Percentiles rank a stretch among this genome's conserved stretches.
phyloP scores from a whole-genome alignment of 805 yeast genomes.

The Priceomyces melissophilus region DNA sequence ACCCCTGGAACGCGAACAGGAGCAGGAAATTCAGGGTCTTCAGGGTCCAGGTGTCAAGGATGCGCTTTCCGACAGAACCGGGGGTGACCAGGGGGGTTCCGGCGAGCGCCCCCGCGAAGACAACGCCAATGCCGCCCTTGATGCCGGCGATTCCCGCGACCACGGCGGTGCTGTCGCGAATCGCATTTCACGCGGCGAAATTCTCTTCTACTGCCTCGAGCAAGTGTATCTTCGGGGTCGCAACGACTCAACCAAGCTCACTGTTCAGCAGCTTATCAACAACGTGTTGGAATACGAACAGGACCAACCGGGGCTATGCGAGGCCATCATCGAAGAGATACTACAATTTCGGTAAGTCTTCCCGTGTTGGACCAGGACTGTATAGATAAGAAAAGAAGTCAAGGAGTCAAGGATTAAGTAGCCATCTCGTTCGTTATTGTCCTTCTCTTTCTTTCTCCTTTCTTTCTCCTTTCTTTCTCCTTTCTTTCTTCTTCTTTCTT shows the following conservation, averaged over 20 bases:
- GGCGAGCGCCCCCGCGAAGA: too few relatives aligned
- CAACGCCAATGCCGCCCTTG: not conserved
- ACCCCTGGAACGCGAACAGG: too few relatives aligned
- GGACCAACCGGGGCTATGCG: slow-evolving; percentile 59
- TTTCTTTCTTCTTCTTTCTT: not conserved
- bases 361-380: too few relatives aligned
- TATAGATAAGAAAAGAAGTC: too few relatives aligned
- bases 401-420: not conserved
- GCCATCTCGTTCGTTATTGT: too few relatives aligned
- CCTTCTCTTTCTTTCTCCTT: too few relatives aligned
- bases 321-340: slow-evolving; percentile 66
- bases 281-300: slow-evolving; percentile 45
- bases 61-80: too few relatives aligned
- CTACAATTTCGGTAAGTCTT: too few relatives aligned
- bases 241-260: slow-evolving; percentile 34
- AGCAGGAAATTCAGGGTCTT: too few relatives aligned
- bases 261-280: slow-evolving; percentile 42
- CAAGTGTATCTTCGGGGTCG: slow-evolving; percentile 42
- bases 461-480: too few relatives aligned
- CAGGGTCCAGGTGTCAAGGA: too few relatives aligned
- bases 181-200: slow-evolving; percentile 25
- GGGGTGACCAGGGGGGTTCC: too few relatives aligned
- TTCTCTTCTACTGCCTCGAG: slow-evolving; percentile 42
- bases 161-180: not conserved
- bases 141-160: not conserved